Evolutionary conservation across 1,139 yeast species (phyloP), one percentile per base, ranked within the genome.

Genomic region (Magnusiomyces clavatus): DNA sequence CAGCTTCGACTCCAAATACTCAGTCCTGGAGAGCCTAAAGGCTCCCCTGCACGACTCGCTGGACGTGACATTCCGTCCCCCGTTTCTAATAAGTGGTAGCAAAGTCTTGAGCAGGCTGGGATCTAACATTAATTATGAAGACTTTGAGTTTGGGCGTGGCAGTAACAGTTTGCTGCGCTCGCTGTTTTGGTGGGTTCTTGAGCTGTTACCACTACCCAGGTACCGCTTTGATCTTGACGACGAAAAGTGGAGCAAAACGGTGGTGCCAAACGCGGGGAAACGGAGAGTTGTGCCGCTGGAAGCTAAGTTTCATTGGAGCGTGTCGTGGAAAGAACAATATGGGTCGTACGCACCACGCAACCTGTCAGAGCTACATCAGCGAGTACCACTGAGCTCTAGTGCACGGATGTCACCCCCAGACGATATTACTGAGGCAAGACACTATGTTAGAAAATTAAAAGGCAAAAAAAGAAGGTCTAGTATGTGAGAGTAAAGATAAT

Each of bases 241-340:
- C 1, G 52, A 56, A 39, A 66, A 69, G 55, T 79, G 84, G 83
- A 68, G 64, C 52, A 69, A 72, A 48, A 65, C 70, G 3, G 76
- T 70, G 56, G 60, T 67, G 11, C 86, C 86, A 0, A 81, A 82
- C 60, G 57, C 78, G 5, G 86, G 86, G 0, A 66, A 77, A 14
- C 58, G 62, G 2, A 67, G 87, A 54, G 66, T 67, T 39, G 66
- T 82, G 3, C 84, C 85, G 0, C 57, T 57, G 2, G 64, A 71
- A 52, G 76, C 78, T 16, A 64, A 64, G 13, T 56, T 81, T 35
- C 87, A 82, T 61, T 82, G 87, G 86, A 80, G 86, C 50, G 73
- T 81, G 0, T 72, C 71, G 55, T 81, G 81, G 77, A 69, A 54
- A 20, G 36, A 45, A 37, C 19, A 6, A 36, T 39, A 36, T 47